A percentile compares a stretch with the other conserved stretches of the same genome.
Evolutionary conservation across 148 eudicot genomes (phyloP).

Genomic region (Linanthus parryae): DNA sequence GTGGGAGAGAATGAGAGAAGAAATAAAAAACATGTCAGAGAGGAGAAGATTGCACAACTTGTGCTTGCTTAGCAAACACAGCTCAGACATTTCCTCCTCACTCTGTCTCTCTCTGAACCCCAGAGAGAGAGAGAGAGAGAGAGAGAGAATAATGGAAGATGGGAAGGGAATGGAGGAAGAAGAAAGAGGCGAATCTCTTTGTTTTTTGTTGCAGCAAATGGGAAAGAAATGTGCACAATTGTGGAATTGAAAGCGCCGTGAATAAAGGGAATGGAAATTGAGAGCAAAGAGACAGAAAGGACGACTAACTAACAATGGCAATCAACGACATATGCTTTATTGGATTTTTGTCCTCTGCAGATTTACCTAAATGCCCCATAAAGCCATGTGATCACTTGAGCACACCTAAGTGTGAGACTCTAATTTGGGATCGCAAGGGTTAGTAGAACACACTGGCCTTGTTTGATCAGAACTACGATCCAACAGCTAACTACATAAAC

Average conservation of each 20-base stretch:
- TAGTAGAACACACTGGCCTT: too few species aligned
- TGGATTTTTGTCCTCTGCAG: neutral
- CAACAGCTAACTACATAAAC: too few species aligned
- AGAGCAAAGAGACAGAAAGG: slow-evolving; percentile 14
- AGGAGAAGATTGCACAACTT: slow-evolving; percentile 19
- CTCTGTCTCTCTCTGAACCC: neutral
- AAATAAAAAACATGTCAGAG: slow-evolving; percentile 28
- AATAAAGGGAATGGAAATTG: slow-evolving; percentile 36
- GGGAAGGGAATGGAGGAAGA: slow-evolving; percentile 18
- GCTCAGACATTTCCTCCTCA: slow-evolving; percentile 37
- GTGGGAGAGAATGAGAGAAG: slow-evolving; percentile 35
- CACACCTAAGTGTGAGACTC: too few species aligned
- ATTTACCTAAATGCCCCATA: too few species aligned
- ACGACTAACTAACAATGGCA: slow-evolving; percentile 13
- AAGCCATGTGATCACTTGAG: too few species aligned
- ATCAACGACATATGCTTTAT: neutral
- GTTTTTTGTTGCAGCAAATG: slow-evolving; percentile 13
- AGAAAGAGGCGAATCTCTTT: slow-evolving; percentile 9
- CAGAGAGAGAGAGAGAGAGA: slow-evolving; percentile 7
- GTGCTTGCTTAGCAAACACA: slow-evolving; percentile 22
- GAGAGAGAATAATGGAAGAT: slow-evolving; percentile 13
- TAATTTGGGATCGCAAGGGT: too few species aligned
- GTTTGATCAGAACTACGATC: too few species aligned
- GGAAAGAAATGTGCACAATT: slow-evolving; percentile 17
- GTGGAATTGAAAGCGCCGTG: slow-evolving; percentile 55